Percentiles rank a stretch among this genome's conserved stretches.
phyloP scores from a whole-genome alignment of 78 protist species.

The Tieghemostelium lacteum region DNA sequence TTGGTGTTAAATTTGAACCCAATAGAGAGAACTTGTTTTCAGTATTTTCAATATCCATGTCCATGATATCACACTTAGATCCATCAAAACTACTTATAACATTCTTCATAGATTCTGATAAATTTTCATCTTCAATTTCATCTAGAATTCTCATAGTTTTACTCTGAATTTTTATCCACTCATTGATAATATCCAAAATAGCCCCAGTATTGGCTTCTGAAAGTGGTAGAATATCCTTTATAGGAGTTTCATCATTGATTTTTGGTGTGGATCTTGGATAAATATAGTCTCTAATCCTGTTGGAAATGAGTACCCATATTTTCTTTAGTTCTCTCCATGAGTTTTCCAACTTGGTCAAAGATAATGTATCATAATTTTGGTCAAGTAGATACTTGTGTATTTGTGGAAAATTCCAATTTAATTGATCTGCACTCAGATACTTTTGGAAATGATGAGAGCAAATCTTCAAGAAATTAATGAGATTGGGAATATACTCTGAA shows the following conservation, averaged over 20 bases:
- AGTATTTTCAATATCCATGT: no score
- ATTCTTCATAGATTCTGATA: no score
- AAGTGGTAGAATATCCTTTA: neutral
- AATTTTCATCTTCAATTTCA: no score
- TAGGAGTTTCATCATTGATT: constrained; percentile 24
- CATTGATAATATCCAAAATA: constrained; percentile 18
- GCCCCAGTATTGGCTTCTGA: constrained; percentile 2
- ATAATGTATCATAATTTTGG: neutral
- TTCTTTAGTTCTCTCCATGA: neutral
- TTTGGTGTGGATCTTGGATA: constrained; percentile 10
- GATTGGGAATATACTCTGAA: constrained; percentile 8
- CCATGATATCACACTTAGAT: no score
- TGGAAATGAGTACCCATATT: constrained; percentile 1
- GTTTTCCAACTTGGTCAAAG: neutral
- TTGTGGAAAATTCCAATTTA: neutral
- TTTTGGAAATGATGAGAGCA: constrained; percentile 4
- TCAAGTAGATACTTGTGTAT: neutral
- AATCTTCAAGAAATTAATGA: neutral
- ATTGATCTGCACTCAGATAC: neutral
- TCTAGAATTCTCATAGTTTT: neutral
- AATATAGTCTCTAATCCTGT: neutral
- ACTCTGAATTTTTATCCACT: neutral
- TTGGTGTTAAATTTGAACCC: constrained; percentile 33
- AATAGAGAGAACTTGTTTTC: constrained; percentile 22
- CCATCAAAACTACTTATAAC: no score